Evolutionary conservation across 2,329 filamentous ascomycete species (phyloP).

Genomic region (Cyphellophora europaea): DNA sequence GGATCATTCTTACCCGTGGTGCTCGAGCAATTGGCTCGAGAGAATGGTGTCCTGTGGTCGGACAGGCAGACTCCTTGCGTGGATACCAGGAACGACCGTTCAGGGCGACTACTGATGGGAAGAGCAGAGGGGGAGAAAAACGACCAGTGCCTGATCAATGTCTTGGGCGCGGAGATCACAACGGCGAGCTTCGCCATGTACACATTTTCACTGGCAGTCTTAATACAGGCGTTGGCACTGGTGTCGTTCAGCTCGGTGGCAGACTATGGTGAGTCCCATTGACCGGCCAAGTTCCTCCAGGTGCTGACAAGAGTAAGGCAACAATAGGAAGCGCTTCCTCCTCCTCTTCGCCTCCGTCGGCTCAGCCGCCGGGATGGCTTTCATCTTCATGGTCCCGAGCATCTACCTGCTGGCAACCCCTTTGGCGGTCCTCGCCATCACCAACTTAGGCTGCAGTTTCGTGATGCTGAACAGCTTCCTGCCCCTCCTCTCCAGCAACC

Average conservation of each 20-base stretch:
- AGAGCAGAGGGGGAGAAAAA: slow-evolving; percentile 20
- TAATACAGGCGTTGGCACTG: slow-evolving; percentile 76
- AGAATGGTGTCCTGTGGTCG: slow-evolving; percentile 74
- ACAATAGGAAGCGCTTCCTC: slow-evolving; percentile 69
- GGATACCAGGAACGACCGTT: not conserved
- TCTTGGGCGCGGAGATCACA: slow-evolving; percentile 71
- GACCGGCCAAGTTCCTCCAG: not conserved
- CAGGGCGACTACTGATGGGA: slow-evolving; percentile 23
- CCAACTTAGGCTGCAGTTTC: slow-evolving; percentile 81
- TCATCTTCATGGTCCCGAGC: slow-evolving; percentile 65
- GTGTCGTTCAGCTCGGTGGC: slow-evolving; percentile 57
- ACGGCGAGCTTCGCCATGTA: slow-evolving; percentile 92
- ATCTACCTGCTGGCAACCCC: slow-evolving; percentile 70
- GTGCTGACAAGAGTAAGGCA: slow-evolving; percentile 17
- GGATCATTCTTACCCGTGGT: slow-evolving; percentile 88
- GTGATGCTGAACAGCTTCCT: slow-evolving; percentile 88
- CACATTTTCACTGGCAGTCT: slow-evolving; percentile 80
- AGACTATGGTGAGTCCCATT: slow-evolving; percentile 63
- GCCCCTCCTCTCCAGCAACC: slow-evolving; percentile 74
- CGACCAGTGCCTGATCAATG: slow-evolving; percentile 64
- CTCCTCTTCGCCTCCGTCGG: slow-evolving; percentile 71
- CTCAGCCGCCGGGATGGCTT: slow-evolving; percentile 73
- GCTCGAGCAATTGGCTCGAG: slow-evolving; percentile 81
- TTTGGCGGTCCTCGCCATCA: slow-evolving; percentile 77
- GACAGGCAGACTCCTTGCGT: slow-evolving; percentile 62